Evolutionary conservation across 768 basidiomycete genomes (phyloP), one percentile per base, ranked within the genome.

Genomic region (Lentinula detonsa): DNA sequence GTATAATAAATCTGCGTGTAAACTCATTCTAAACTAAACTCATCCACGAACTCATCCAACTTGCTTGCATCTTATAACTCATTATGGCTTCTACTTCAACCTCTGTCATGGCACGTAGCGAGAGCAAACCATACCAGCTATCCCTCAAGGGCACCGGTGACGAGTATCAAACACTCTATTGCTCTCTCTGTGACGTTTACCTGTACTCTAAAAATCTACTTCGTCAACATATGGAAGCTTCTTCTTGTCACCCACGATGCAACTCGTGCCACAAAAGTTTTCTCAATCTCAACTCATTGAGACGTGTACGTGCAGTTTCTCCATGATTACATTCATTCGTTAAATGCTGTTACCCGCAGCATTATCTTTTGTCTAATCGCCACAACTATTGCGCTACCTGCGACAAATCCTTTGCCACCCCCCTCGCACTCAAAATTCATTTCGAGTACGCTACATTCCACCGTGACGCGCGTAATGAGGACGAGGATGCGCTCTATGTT

Each of bases 361-460:
- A 75, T 58, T 72, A 60, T 39, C 66, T 68, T 8, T 56, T 65
- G 28, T 75, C 74, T 5, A 55, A 54, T 10, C 62, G 67, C 9
- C 74, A 75, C 45, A 61, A 73, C 63, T 74, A 69, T 59, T 75
- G 74, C 52, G 62, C 68, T 9, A 62, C 65, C 5, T 74, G 74
- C 65, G 66, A 71, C 21, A 56, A 54, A 9, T 66, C 70, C 50
- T 74, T 72, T 65, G 57, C 63, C n/a, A 70, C 68, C 23, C 46
- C 67, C 3, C 66, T 69, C 4, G 73, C 73, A 9, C 63, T 75
- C 31, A 65, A 65, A 11, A 69, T 71, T 43, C 74, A 75, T 56
- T 18, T 72, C 45, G 71, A 72, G 13, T 64, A 66, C 40, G 57
- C 71, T n/a, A 66, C 71, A 5, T 66, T 70, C 15, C 71, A 73